These are phyloP conservation scores for Zygotorulaspora danielsina DNA, from an alignment of 805 yeast genomes.

Conservation along the genomic window DNA sequence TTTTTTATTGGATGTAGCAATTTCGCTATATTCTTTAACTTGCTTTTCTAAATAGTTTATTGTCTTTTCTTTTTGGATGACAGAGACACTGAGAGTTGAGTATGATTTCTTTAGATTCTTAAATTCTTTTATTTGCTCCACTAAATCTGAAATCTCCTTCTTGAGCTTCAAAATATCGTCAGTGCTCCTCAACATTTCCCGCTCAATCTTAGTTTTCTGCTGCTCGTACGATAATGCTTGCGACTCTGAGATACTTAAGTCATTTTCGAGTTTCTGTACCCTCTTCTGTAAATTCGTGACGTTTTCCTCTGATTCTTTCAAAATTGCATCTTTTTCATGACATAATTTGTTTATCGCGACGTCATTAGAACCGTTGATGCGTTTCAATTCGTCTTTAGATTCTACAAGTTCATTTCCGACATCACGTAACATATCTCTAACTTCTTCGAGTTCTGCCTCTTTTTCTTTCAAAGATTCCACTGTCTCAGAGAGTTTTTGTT, in stretches of 20 bases:
- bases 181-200: slow-evolving; percentile 10
- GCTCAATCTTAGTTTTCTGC: slow-evolving; percentile 20
- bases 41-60: slow-evolving; percentile 40
- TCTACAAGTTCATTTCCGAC: slow-evolving; percentile 78
- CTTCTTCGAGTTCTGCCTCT: slow-evolving; percentile 59
- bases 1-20: slow-evolving; percentile 28
- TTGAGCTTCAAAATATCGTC: slow-evolving; percentile 17
- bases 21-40: slow-evolving; percentile 37
- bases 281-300: slow-evolving; percentile 11
- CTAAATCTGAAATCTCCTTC: slow-evolving; percentile 17
- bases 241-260: slow-evolving; percentile 20
- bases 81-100: slow-evolving; percentile 20
- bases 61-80: slow-evolving; percentile 38
- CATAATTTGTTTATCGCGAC: slow-evolving; percentile 19
- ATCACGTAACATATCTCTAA: slow-evolving; percentile 70
- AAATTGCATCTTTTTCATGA: slow-evolving; percentile 12
- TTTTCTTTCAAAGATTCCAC: slow-evolving; percentile 39
- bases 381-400: slow-evolving; percentile 57
- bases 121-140: slow-evolving; percentile 21
- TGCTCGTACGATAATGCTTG: slow-evolving; percentile 18
- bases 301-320: slow-evolving; percentile 11
- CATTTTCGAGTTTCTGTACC: slow-evolving; percentile 17
- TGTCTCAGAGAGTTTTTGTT: slow-evolving; percentile 17
- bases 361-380: slow-evolving; percentile 33
- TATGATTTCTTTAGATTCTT: slow-evolving; percentile 22